phyloP scores from a whole-genome alignment of 176 grass and related monocot species.

The Oryza glumipatula region DNA sequence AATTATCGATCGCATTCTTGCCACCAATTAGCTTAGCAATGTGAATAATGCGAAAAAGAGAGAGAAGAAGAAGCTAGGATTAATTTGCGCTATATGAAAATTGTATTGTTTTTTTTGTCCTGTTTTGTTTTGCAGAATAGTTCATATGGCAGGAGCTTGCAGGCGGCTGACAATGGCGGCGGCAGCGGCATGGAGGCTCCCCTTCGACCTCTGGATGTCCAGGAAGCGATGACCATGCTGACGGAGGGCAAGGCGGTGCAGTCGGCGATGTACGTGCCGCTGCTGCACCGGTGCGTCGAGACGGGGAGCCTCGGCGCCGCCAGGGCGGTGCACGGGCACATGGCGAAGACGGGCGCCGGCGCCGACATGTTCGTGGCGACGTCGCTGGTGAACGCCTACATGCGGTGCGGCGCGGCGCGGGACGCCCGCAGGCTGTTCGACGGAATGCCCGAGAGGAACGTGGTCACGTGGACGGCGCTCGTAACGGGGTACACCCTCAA shows the following conservation, averaged over 20 bases:
- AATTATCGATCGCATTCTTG: background rate
- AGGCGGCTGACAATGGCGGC: conserved; percentile 2
- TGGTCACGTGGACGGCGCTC: conserved; percentile 71
- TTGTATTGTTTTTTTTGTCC: background rate
- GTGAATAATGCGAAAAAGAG: background rate
- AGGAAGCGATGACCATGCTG: conserved; percentile 63
- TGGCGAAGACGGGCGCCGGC: conserved; percentile 53
- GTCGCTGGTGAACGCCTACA: conserved; percentile 54
- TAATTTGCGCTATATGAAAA: background rate
- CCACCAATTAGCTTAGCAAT: background rate
- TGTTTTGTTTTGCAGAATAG: conserved; percentile 29
- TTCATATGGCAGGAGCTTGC: conserved; percentile 39
- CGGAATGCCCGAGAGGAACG: conserved; percentile 45
- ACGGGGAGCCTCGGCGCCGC: conserved; percentile 32
- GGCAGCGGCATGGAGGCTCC: background rate
- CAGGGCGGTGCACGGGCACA: conserved; percentile 59
- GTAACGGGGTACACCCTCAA: conserved; percentile 63
- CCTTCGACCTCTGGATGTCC: conserved; percentile 36
- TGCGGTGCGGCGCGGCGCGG: conserved; percentile 43
- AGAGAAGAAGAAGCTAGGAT: background rate
- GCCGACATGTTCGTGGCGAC: conserved; percentile 62
- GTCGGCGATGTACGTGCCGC: conserved; percentile 68
- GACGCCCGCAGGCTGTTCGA: conserved; percentile 55
- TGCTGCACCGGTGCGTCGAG: conserved; percentile 56
- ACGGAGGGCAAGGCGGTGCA: conserved; percentile 42